phyloP scores from a whole-genome alignment of 768 basidiomycete species.

The Fistulinella prunicolor region DNA sequence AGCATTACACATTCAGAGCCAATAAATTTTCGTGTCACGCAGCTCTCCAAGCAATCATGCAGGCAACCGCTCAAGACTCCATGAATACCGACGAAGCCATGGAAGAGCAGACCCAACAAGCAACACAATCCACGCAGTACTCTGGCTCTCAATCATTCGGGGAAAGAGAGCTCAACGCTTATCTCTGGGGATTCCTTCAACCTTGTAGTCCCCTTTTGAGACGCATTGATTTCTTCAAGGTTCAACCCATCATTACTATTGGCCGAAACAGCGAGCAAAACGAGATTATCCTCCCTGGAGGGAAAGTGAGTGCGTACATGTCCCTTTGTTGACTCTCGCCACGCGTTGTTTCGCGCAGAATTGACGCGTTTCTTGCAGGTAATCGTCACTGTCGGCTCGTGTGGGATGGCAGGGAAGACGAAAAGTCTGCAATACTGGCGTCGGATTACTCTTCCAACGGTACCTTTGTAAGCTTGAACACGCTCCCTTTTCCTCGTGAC shows the following conservation, averaged over 20 bases:
- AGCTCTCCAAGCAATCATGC: slow-evolving; percentile 13
- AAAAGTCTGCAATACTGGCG: slow-evolving; percentile 33
- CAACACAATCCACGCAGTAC: slow-evolving; percentile 39
- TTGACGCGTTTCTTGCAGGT: slow-evolving; percentile 36
- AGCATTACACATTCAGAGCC: background rate
- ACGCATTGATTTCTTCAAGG: slow-evolving; percentile 62
- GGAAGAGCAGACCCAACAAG: slow-evolving; percentile 37
- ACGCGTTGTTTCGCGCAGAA: slow-evolving; percentile 13
- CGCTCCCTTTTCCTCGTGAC: slow-evolving; percentile 17
- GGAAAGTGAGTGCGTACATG: slow-evolving; percentile 64
- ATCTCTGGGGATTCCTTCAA: slow-evolving; percentile 71
- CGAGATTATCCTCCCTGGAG: slow-evolving; percentile 62
- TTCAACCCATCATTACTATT: slow-evolving; percentile 46
- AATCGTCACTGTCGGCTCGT: slow-evolving; percentile 36
- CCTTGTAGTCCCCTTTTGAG: slow-evolving; percentile 53
- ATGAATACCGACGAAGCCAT: slow-evolving; percentile 27
- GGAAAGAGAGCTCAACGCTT: slow-evolving; percentile 17
- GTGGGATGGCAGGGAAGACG: slow-evolving; percentile 35
- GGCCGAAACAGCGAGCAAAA: slow-evolving; percentile 47
- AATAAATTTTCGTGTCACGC: background rate
- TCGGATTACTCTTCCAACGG: slow-evolving; percentile 42
- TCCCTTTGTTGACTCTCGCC: slow-evolving; percentile 2
- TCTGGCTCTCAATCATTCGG: slow-evolving; percentile 27
- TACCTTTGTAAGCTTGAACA: slow-evolving; percentile 35
- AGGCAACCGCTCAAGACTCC: slow-evolving; percentile 14